Evolutionary conservation across 371 early-diverging fungal genomes (phyloP).

Genomic region (Mucor velutinosus): DNA sequence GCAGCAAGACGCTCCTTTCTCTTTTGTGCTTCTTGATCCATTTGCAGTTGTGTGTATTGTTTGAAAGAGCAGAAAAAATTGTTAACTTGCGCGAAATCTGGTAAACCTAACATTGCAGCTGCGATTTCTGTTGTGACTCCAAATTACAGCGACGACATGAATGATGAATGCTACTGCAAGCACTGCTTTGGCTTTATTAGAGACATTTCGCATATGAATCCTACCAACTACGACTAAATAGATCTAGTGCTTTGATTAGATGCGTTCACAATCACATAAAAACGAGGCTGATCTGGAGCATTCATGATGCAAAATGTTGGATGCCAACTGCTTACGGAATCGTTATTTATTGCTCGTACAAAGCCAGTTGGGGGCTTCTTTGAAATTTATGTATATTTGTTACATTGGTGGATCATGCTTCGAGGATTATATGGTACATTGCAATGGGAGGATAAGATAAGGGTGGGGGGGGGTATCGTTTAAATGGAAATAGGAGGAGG

Average conservation of each 20-base stretch:
- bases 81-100: neutral
- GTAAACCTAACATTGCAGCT: neutral
- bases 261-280: too few relatives aligned
- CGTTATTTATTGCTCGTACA: too few relatives aligned
- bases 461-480: neutral
- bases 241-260: too few relatives aligned
- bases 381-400: too few relatives aligned
- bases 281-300: too few relatives aligned
- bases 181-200: too few relatives aligned
- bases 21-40: constrained; percentile 71
- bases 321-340: too few relatives aligned
- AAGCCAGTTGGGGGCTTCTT: too few relatives aligned
- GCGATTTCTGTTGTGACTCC: neutral
- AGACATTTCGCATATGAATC: too few relatives aligned
- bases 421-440: neutral
- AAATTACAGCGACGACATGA: neutral
- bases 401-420: neutral
- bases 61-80: neutral
- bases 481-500: neutral
- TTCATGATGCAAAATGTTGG: too few relatives aligned
- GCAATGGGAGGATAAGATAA: neutral
- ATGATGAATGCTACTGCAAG: too few relatives aligned
- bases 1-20: constrained; percentile 75
- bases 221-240: too few relatives aligned
- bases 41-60: constrained; percentile 7